Conservation (phyloP, 768 basidiomycete species). For the Hericium coralloides region DNA sequence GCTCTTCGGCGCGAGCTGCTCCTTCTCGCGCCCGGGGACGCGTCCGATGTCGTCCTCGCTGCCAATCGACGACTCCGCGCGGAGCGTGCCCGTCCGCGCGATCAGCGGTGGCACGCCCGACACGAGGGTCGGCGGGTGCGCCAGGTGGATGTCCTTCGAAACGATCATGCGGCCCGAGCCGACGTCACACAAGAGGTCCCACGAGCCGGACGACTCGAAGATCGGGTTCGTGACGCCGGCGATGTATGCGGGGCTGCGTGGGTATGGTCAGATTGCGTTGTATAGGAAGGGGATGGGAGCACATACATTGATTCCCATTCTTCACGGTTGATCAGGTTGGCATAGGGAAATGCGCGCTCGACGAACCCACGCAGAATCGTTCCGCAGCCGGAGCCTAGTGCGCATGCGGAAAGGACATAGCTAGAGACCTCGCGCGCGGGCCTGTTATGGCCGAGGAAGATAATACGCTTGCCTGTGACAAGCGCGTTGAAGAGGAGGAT, state of each 20-base stretch:
- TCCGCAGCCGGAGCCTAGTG: slow-evolving; percentile 87
- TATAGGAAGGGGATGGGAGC: not conserved
- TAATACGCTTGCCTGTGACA: slow-evolving; percentile 90
- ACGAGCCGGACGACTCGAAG: slow-evolving; percentile 77
- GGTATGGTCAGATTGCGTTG: not conserved
- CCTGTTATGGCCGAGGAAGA: slow-evolving; percentile 85
- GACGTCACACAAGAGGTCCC: slow-evolving; percentile 94
- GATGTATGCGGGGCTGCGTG: slow-evolving; percentile 75
- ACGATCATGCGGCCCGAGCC: slow-evolving; percentile 81
- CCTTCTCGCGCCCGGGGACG: slow-evolving; percentile 38
- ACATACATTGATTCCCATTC: slow-evolving; percentile 86
- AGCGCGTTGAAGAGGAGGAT: slow-evolving; percentile 95
- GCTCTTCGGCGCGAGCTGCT: slow-evolving; percentile 27
- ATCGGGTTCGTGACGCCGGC: slow-evolving; percentile 98
- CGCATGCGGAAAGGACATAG: slow-evolving; percentile 91
- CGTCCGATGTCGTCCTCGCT: slow-evolving; percentile 70
- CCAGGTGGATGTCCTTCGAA: slow-evolving; percentile 70
- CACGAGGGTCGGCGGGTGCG: slow-evolving; percentile 27
- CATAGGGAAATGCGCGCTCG: slow-evolving; percentile 91
- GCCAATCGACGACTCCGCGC: slow-evolving; percentile 50
- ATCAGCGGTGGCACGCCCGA: slow-evolving; percentile 31
- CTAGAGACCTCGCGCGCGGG: slow-evolving; percentile 87
- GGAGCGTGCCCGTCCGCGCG: slow-evolving; percentile 51
- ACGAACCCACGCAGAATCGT: slow-evolving; percentile 77
- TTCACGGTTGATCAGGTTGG: slow-evolving; percentile 79